Base-by-base conservation (phyloP, 352 stramenopile genomes). In the Phytophthora fragariae region DNA sequence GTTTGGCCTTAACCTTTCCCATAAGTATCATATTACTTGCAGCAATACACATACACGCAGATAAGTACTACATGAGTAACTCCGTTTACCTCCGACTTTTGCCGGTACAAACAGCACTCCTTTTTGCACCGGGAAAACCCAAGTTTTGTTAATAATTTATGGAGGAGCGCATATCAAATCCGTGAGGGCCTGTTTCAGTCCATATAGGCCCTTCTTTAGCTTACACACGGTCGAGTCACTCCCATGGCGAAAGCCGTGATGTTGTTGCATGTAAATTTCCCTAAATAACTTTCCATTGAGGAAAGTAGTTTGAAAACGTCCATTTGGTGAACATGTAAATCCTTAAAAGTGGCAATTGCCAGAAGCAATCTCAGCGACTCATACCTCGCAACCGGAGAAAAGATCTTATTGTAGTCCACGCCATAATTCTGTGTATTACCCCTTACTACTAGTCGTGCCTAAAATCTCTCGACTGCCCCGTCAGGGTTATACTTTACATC, bases 101-200 rank as follows among this genome's bases (percentile, higher is more conserved):
- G 27, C 44, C n/a, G 37, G 11, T 44, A 44, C 37, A 44, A 44
- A 44, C 37, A 44, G 11, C n/a, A 46, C 39, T 46, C 37, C 49
- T 19, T 67, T 67, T 67, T 58, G 33, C 60, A 59, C 60, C 31
- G 31, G 39, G n/a, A 67, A 67, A 59, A 60, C 7, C 60, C 33
- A 27, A 67, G n/a, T 19, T n/a, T 56, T 17, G 39, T 29, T 0
- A 68, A 17, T 1, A 68, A n/a, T 35, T 61, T 61, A 54, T 60
- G 61, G 11, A 53, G 39, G 39, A 46, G 39, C 39, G 3, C 12
- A n/a, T n/a, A 46, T 12, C 37, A 46, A 5, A 46, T 46, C 15
- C 37, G 11, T 17, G 19, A 21, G 19, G 19, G 19, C 39, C 12
- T 46, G 39, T n/a, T 46, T 46, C 4, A n/a, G 39, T 46, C 39